These are phyloP conservation scores for Debaryomyces sp. DNA, from an alignment of 1,139 yeast genomes.

Conservation along the genomic window DNA sequence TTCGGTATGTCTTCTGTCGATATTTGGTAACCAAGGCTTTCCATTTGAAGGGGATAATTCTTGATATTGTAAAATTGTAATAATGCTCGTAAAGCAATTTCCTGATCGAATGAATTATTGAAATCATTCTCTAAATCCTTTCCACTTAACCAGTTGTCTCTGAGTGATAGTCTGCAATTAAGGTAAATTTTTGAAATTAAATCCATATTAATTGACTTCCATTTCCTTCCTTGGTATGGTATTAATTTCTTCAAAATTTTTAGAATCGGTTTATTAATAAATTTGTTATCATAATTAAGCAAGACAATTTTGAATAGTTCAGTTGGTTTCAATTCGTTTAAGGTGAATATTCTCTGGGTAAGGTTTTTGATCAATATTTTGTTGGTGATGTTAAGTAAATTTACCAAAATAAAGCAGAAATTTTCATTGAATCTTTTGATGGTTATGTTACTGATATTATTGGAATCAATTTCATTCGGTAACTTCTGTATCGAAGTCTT, in stretches of 20 bases:
- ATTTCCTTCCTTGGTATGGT: conserved; percentile 91
- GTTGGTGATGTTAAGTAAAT: conserved; percentile 47
- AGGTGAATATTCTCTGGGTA: conserved; percentile 55
- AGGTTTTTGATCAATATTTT: conserved; percentile 48
- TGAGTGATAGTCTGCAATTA: conserved; percentile 67
- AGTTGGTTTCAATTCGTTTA: conserved; percentile 59
- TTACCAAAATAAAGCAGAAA: conserved; percentile 47
- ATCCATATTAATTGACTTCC: conserved; percentile 95
- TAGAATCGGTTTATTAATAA: conserved; percentile 70
- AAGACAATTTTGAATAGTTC: conserved; percentile 48
- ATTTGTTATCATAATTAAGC: conserved; percentile 57
- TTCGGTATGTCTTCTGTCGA: conserved; percentile 25
- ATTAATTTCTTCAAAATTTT: conserved; percentile 76
- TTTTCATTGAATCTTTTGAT: conserved; percentile 41
- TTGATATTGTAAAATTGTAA: conserved; percentile 76
- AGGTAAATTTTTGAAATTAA: conserved; percentile 84
- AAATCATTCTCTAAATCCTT: conserved; percentile 76
- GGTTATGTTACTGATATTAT: conserved; percentile 30
- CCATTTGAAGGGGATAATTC: conserved; percentile 56
- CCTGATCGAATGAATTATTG: conserved; percentile 82
- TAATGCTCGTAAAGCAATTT: conserved; percentile 78
- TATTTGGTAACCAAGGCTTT: conserved; percentile 54
- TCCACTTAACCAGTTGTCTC: conserved; percentile 91
- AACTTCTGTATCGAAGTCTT: conserved; percentile 29
- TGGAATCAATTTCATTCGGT: conserved; percentile 27